Conservation (phyloP, 2,329 filamentous ascomycete genomes). For the Exophiala alcalophila region DNA sequence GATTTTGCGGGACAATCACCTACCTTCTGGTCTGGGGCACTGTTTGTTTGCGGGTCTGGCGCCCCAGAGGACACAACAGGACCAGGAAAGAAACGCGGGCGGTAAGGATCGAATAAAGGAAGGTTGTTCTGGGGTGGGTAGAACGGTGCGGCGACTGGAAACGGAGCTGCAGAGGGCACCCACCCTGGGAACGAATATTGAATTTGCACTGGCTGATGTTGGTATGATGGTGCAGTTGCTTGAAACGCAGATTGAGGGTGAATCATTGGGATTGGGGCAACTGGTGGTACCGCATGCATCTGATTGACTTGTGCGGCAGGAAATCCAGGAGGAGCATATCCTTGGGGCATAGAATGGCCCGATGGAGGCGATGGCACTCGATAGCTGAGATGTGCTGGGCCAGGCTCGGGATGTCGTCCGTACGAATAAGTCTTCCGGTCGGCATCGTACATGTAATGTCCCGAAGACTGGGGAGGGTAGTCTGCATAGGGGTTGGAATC, state of each 20-base stretch:
- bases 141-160: slow-evolving; percentile 8
- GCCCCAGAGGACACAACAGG: no score
- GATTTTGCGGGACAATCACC: background rate
- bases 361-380: slow-evolving; percentile 1
- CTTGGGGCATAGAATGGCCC: background rate
- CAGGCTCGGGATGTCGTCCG: slow-evolving; percentile 6
- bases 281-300: background rate
- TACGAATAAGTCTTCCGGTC: slow-evolving; percentile 11
- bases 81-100: background rate
- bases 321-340: slow-evolving; percentile 5
- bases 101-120: slow-evolving; percentile 12
- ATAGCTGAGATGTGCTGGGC: slow-evolving; percentile 6
- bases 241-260: background rate
- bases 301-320: background rate
- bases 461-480: slow-evolving; percentile 5
- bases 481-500: slow-evolving; percentile 11
- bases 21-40: slow-evolving; percentile 1
- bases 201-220: slow-evolving; percentile 7
- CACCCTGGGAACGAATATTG: slow-evolving; percentile 5
- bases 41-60: no score
- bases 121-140: slow-evolving; percentile 10
- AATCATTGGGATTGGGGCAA: slow-evolving; percentile 1
- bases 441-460: slow-evolving; percentile 14
- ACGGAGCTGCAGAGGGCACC: slow-evolving; percentile 5
- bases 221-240: background rate